A percentile compares a stretch with the other conserved stretches of the same genome.
These are phyloP conservation scores for Rhazya stricta DNA, from an alignment of 257 asterid genomes.

Conservation along the genomic window DNA sequence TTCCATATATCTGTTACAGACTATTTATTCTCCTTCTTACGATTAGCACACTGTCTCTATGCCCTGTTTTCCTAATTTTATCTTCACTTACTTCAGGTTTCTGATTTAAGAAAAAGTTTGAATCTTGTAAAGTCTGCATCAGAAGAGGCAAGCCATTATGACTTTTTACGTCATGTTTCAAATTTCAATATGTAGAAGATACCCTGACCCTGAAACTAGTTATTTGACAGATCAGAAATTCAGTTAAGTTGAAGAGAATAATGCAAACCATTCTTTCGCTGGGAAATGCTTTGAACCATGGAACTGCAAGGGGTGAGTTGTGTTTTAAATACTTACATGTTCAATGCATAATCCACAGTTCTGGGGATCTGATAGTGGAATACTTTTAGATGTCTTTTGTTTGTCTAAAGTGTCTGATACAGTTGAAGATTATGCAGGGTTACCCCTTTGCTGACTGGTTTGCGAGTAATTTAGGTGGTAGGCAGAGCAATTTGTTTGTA, in stretches of 20 bases:
- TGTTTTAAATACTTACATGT: background rate
- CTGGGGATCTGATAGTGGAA: background rate
- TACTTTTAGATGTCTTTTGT: background rate
- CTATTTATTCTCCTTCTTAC: background rate
- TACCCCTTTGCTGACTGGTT: background rate
- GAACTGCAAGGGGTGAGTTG: constrained; percentile 80
- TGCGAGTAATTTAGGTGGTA: background rate
- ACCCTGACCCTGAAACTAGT: constrained; percentile 22
- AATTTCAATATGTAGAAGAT: background rate
- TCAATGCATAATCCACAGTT: background rate
- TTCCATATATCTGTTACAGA: background rate
- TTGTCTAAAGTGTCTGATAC: background rate
- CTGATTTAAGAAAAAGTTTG: constrained; percentile 55
- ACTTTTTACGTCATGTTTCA: constrained; percentile 11
- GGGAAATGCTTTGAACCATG: constrained; percentile 88
- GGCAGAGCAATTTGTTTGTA: background rate
- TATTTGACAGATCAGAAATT: constrained; percentile 62
- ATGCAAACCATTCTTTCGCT: constrained; percentile 76
- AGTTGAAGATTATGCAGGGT: background rate
- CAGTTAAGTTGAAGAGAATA: constrained; percentile 73
- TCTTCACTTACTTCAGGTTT: constrained; percentile 33
- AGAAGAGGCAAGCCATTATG: constrained; percentile 56
- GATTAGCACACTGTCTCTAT: background rate
- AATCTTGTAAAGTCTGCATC: constrained; percentile 57
- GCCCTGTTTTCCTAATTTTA: background rate